A percentile compares a stretch with the other conserved stretches of the same genome.
Conservation (phyloP, 257 asterid genomes). For the Prunella vulgaris region DNA sequence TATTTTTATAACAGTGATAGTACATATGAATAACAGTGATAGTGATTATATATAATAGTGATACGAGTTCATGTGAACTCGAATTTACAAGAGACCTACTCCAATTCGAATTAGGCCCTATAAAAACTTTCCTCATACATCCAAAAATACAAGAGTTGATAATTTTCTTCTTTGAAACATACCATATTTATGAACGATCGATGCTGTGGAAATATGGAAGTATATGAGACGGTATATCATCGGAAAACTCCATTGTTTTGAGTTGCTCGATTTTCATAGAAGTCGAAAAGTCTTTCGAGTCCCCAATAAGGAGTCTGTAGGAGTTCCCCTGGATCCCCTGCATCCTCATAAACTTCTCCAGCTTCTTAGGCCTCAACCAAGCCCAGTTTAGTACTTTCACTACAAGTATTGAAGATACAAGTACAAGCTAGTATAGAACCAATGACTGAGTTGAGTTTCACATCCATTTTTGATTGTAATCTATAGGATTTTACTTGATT, state of each 20-base stretch:
- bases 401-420: background rate
- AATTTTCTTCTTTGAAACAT: background rate
- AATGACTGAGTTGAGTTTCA: background rate
- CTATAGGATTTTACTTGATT: background rate
- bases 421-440: background rate
- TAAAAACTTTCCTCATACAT: too few species aligned
- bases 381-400: slow-evolving; percentile 17
- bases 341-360: slow-evolving; percentile 19
- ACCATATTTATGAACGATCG: slow-evolving; percentile 20
- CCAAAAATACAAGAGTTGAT: too few species aligned
- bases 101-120: too few species aligned
- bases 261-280: slow-evolving; percentile 6
- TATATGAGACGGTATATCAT: slow-evolving; percentile 15
- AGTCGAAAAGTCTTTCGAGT: slow-evolving; percentile 9
- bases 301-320: slow-evolving; percentile 21
- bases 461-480: background rate
- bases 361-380: slow-evolving; percentile 21
- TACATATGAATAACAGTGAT: too few species aligned
- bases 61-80: too few species aligned
- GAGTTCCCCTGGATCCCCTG: slow-evolving; percentile 31
- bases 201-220: slow-evolving; percentile 15
- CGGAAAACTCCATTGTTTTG: slow-evolving; percentile 3
- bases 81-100: too few species aligned
- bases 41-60: too few species aligned
- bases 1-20: too few species aligned